phyloP scores from a whole-genome alignment of 1,284 basidiomycete species.

The Ceratobasidium sp. region DNA sequence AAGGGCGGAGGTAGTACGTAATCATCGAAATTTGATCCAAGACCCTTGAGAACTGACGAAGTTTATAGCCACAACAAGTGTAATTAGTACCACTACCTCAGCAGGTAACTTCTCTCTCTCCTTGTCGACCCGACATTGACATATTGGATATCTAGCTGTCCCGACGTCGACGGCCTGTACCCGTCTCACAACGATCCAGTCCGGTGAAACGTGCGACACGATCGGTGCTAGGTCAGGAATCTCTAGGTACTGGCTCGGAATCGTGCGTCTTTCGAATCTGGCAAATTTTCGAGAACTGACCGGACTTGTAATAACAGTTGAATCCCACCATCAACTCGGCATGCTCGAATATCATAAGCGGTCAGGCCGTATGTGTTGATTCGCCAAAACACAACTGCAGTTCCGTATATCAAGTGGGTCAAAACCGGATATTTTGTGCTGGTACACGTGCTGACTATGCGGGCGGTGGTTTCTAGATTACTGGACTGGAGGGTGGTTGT shows the following conservation, averaged over 20 bases:
- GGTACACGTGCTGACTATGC: not conserved
- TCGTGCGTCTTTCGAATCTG: no score
- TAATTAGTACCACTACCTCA: no score
- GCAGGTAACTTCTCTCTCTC: no score
- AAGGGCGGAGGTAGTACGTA: no score
- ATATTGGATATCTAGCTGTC: no score
- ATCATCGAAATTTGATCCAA: no score
- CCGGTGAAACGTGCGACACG: not conserved
- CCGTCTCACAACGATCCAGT: not conserved
- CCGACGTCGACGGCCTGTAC: constrained; percentile 1
- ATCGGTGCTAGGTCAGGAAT: constrained; percentile 1
- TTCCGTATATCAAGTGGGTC: not conserved
- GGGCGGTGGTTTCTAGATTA: not conserved
- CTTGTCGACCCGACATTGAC: no score
- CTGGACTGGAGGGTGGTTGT: not conserved
- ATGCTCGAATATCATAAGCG: no score
- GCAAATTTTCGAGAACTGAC: no score
- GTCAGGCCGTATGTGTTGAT: constrained; percentile 3
- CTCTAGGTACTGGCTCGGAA: constrained; percentile 2
- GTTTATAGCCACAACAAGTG: no score
- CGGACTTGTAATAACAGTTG: no score
- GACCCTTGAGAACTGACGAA: no score
- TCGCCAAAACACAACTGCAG: not conserved
- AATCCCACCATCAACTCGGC: constrained; percentile 12
- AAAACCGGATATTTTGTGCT: not conserved